phyloP scores from a whole-genome alignment of 106 monocot genomes.

The Dioscorea zingiberensis region DNA sequence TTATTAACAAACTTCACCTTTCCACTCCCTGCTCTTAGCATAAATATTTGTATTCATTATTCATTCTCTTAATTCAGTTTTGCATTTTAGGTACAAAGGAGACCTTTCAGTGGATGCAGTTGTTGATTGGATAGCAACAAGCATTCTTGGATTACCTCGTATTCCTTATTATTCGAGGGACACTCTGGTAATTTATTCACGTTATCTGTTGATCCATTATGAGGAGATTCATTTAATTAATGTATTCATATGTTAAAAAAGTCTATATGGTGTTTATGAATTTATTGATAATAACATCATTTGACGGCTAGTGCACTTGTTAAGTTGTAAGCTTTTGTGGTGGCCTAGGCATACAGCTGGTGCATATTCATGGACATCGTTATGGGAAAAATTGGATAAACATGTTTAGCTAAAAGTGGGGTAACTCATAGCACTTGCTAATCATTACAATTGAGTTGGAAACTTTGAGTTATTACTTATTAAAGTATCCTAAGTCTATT shows the following conservation, averaged over 20 bases:
- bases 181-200: constrained; percentile 45
- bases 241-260: no score
- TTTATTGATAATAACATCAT: background rate
- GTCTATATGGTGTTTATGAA: no score
- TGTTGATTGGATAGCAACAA: constrained; percentile 89
- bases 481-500: no score
- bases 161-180: constrained; percentile 90
- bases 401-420: no score
- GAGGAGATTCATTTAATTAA: background rate
- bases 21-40: no score
- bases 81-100: constrained; percentile 57
- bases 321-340: background rate
- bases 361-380: background rate
- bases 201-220: background rate
- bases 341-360: background rate
- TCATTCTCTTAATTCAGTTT: background rate
- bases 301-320: background rate
- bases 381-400: background rate
- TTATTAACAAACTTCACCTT: no score
- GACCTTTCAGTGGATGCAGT: constrained; percentile 75
- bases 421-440: no score
- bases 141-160: constrained; percentile 77
- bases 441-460: no score
- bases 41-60: background rate
- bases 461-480: no score